Conservation (phyloP, 106 monocot genomes). For the Phalaenopsis aphrodite region DNA sequence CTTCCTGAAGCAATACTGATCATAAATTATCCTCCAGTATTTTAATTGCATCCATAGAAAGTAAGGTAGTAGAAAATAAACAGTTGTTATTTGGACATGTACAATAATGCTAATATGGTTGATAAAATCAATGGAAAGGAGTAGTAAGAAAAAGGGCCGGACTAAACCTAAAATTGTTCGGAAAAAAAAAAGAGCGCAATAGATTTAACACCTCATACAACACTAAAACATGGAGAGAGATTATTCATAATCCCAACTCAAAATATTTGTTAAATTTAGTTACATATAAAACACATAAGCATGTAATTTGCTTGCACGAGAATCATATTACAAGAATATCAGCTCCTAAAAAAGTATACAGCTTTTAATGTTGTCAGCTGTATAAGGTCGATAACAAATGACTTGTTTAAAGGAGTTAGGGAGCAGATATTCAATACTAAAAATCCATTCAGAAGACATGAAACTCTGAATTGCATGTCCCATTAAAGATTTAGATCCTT, state of each 20-base stretch:
- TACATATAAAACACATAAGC: background rate
- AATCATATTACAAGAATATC: background rate
- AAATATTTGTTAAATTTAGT: background rate
- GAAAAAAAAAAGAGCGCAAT: background rate
- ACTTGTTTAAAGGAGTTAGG: background rate
- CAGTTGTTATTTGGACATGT: background rate
- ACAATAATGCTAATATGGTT: background rate
- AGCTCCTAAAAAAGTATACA: background rate
- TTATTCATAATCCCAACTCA: background rate
- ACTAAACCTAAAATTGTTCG: background rate
- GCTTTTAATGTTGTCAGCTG: background rate
- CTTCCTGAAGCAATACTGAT: slow-evolving; percentile 44
- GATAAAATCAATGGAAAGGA: background rate
- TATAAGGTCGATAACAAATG: background rate
- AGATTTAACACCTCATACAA: background rate
- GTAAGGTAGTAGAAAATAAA: background rate
- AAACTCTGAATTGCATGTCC: background rate
- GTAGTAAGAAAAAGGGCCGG: background rate
- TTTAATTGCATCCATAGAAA: background rate
- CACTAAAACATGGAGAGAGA: background rate
- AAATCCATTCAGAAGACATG: background rate
- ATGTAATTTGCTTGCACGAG: background rate
- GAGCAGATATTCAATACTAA: background rate
- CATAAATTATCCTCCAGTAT: slow-evolving; percentile 8
- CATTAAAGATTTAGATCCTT: background rate